phyloP scores from a whole-genome alignment of 441 rosid genomes.

The Biscutella laevigata region DNA sequence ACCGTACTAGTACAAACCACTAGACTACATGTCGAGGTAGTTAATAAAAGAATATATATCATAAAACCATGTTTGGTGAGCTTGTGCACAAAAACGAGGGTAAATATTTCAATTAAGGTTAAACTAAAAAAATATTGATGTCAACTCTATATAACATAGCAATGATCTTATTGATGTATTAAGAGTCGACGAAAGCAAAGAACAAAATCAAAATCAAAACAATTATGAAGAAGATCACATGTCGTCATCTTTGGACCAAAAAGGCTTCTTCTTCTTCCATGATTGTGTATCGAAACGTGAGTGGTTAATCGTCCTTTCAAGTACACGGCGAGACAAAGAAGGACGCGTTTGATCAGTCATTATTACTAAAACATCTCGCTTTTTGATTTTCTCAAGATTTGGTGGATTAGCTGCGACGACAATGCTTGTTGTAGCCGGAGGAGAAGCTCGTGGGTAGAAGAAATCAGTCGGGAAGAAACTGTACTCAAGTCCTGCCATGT shows the following conservation, averaged over 20 bases:
- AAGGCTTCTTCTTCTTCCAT: constrained; percentile 14
- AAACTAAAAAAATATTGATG: no score
- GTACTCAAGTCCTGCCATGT: constrained; percentile 31
- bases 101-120: no score
- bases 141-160: no score
- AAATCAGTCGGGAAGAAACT: constrained; percentile 35
- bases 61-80: no score
- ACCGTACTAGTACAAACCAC: no score
- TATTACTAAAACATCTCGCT: constrained; percentile 11
- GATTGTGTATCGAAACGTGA: not conserved
- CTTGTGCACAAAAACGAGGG: no score
- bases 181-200: no score
- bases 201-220: no score
- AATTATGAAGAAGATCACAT: not conserved
- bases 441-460: constrained; percentile 28
- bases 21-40: no score
- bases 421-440: constrained; percentile 14
- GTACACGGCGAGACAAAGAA: constrained; percentile 14
- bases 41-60: no score
- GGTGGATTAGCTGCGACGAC: constrained; percentile 3
- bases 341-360: constrained; percentile 14
- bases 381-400: not conserved
- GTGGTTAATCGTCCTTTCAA: constrained; percentile 8
- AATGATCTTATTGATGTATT: no score
- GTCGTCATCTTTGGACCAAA: constrained; percentile 12